Evolutionary conservation across 441 rosid species (phyloP), one percentile per base, ranked within the genome.

Genomic region (Oxalis stricta): DNA sequence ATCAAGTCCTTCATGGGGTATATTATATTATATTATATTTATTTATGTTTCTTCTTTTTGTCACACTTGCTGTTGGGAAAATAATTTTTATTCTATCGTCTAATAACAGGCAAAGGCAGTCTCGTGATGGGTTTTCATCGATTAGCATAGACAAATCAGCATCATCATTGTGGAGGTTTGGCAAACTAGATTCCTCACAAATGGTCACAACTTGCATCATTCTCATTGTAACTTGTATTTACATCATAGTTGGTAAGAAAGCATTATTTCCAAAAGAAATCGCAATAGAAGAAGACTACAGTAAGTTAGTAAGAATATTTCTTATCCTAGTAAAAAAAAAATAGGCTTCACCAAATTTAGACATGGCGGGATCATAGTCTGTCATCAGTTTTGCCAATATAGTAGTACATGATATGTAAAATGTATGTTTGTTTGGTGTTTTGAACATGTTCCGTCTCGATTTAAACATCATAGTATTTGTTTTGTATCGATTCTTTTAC

Each of bases 1-100:
- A 47, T 84, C 41, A 66, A 60, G 58, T 52, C 54, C 39, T 63
- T 72, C 56, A 49, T 79, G 50, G 59, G 95, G 95, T 84, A 75
- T 46, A 34, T 53, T 39, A 15, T 46, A 42, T 14, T 47, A 41
- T 10, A 16, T 5, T 24, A 20, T 18, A 23, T 33, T 38, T n/a
- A 12, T 10, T 4, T 45, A 33, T 45, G 23, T 38, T 9, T 49
- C 4, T 17, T 22, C 20, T 16, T 30, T 38, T 16, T 16, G 7
- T 4, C 19, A 2, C n/a, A 18, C 29, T 44, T n/a, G 11, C 19
- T 17, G 14, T 19, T 4, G 19, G 3, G 22, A 13, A 24, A 24
- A 18, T 19, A 15, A 23, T 33, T 2, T 38, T 40, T 33, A 18
- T 8, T 41, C 2, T 30, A 28, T 55, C 23, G 12, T 14, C 19